Conservation (phyloP, 192 early-diverging fungal species). For the Rhizophagus sp. region DNA sequence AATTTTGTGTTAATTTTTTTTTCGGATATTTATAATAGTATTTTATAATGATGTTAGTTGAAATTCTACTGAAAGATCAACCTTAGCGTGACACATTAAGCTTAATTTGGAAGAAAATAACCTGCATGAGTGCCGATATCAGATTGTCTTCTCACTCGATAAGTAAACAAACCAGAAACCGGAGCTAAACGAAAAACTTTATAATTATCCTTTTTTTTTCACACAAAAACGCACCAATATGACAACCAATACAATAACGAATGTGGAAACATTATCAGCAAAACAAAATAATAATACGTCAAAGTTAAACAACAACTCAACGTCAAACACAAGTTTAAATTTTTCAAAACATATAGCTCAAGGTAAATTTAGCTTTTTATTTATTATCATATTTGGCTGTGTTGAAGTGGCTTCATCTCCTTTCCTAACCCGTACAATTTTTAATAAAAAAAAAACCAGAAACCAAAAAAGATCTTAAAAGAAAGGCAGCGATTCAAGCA, state of each 20-base stretch:
- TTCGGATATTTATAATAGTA: background rate
- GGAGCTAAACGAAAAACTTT: conserved; percentile 7
- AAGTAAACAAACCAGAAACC: conserved; percentile 13
- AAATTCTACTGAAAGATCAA: background rate
- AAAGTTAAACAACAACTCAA: background rate
- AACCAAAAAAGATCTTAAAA: conserved; percentile 17
- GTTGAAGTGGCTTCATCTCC: conserved; percentile 16
- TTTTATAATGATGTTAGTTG: background rate
- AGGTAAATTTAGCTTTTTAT: conserved; percentile 5
- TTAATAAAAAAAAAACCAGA: background rate
- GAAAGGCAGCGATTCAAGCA: conserved; percentile 20
- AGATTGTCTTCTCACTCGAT: conserved; percentile 7
- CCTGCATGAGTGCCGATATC: background rate
- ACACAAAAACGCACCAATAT: conserved; percentile 7
- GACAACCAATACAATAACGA: conserved; percentile 13
- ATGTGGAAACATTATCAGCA: background rate
- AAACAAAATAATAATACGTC: conserved; percentile 3
- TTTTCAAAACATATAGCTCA: background rate
- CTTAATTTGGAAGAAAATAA: background rate
- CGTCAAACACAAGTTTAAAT: background rate
- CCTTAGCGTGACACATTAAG: background rate
- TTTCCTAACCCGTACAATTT: background rate
- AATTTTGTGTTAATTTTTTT: background rate
- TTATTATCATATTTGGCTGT: conserved; percentile 1
- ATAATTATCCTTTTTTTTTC: conserved; percentile 1